These are phyloP conservation scores for Epichloe typhina DNA, from an alignment of 2,329 filamentous ascomycete genomes.

Conservation along the genomic window DNA sequence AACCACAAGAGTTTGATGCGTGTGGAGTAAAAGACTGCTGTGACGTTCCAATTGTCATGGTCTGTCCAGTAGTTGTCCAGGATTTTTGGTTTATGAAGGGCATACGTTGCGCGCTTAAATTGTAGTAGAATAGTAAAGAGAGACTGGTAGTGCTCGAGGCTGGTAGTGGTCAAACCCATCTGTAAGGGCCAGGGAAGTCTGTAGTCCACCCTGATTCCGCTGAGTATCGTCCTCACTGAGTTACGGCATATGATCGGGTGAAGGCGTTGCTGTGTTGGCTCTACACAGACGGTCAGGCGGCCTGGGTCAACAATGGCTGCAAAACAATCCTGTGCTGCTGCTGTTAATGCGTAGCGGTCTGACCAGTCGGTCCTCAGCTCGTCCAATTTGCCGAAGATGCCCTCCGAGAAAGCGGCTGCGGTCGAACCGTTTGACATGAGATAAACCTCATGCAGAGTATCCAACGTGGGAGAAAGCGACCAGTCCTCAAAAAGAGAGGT, in stretches of 20 bases:
- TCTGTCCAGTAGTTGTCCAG: conserved; percentile 27
- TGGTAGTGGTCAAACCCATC: conserved; percentile 59
- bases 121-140: conserved; percentile 70
- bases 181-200: conserved; percentile 51
- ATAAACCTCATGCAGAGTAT: conserved; percentile 59
- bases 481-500: conserved; percentile 52
- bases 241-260: conserved; percentile 34
- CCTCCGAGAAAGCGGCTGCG: conserved; percentile 50
- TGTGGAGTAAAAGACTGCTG: conserved; percentile 42
- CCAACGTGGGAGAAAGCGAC: conserved; percentile 49
- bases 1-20: conserved; percentile 68
- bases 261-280: conserved; percentile 23
- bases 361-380: conserved; percentile 50
- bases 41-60: conserved; percentile 25
- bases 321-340: conserved; percentile 63
- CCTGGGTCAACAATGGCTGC: conserved; percentile 43
- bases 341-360: conserved; percentile 69
- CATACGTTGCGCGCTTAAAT: conserved; percentile 53
- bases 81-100: conserved; percentile 45
- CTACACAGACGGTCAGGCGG: conserved; percentile 47
- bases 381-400: conserved; percentile 66
- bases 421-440: conserved; percentile 62
- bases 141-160: conserved; percentile 53
- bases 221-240: conserved; percentile 45
- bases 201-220: conserved; percentile 53